Base-by-base conservation (phyloP, 2,329 filamentous ascomycete genomes). In the Chlorencoelia australis region DNA sequence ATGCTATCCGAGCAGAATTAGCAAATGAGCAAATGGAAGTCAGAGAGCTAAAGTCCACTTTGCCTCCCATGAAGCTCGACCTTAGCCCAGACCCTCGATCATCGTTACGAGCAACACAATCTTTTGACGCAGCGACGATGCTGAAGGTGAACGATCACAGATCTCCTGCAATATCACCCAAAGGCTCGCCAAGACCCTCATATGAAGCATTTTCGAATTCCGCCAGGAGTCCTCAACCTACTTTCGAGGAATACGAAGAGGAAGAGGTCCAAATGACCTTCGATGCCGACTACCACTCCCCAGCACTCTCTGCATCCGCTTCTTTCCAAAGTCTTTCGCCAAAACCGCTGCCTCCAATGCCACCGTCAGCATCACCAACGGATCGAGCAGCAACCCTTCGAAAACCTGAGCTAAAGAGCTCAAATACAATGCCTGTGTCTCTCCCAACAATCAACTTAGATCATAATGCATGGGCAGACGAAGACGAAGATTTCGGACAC, bases 1-100 rank as follows among this genome's bases (percentile, higher is more conserved):
- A 98, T 51, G 91, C 91, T 9, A 96, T 98, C 46, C 73, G 85
- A 32, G 79, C 85, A 7, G 84, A 93, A 52, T 66, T 98, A 21
- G 84, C 84, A 24, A 55, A 42, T 28, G 51, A 59, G 28, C 47
- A 51, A 50, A 59, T 78, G 30, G 67, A 74, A 57, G 76, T 93
- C 46, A 80, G 77, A 54, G 84, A 96, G 61, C 73, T 95, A 41
- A 73, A 91, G 59, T 87, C 82, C 33, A 95, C 88, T 2, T 65
- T 95, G 16, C 88, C 89, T 30, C 85, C 88, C 0, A 93, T 95
- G 72, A 91, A 86, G 57, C 71, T 95, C 39, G 73, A 81, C 42
- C 50, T 79, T 3, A 35, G 34, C 14, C 38, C 47, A 10, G 47
- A 42, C 31, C 51, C 45, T 6, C 45, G 49, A 16, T 19, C 37